These are phyloP conservation scores for Populus hybrid DNA, from an alignment of 441 rosid genomes.

Conservation along the genomic window DNA sequence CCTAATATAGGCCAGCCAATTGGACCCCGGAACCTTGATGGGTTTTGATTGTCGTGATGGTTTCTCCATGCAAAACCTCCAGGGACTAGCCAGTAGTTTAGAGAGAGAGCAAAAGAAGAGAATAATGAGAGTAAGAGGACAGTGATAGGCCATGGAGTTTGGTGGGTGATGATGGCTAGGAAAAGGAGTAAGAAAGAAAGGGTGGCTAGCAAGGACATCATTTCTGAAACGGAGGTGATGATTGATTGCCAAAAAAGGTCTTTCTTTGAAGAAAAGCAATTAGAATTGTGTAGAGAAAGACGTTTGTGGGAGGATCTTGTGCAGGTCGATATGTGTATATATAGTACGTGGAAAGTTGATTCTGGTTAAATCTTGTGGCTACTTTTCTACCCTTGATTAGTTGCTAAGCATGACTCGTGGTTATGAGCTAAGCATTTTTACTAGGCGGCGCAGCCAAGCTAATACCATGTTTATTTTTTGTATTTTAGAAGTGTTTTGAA, in stretches of 20 bases:
- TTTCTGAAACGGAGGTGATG: background rate
- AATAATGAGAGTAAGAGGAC: constrained; percentile 21
- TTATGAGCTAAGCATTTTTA: background rate
- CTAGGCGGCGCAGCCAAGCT: no score
- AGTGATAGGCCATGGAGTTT: constrained; percentile 24
- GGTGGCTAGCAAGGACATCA: constrained; percentile 20
- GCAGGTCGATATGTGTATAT: constrained; percentile 28
- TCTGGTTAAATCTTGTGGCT: constrained; percentile 9
- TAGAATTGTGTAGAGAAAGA: constrained; percentile 20
- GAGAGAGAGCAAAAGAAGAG: constrained; percentile 19
- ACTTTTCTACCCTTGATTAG: constrained; percentile 31
- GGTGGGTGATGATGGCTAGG: constrained; percentile 6
- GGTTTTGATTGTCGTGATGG: constrained; percentile 14
- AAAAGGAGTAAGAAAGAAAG: constrained; percentile 20
- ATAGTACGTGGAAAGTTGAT: constrained; percentile 3
- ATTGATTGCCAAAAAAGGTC: background rate
- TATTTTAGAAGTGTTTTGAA: no score
- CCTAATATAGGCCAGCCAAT: constrained; percentile 55
- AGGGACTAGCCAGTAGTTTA: constrained; percentile 44
- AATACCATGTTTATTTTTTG: no score
- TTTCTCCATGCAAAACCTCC: constrained; percentile 77
- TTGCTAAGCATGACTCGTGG: background rate
- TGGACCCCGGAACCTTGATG: constrained; percentile 40
- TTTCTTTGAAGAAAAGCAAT: background rate
- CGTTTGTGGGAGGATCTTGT: constrained; percentile 24